phyloP scores from a whole-genome alignment of 345 rosid species.

The Cochlearia excelsa region DNA sequence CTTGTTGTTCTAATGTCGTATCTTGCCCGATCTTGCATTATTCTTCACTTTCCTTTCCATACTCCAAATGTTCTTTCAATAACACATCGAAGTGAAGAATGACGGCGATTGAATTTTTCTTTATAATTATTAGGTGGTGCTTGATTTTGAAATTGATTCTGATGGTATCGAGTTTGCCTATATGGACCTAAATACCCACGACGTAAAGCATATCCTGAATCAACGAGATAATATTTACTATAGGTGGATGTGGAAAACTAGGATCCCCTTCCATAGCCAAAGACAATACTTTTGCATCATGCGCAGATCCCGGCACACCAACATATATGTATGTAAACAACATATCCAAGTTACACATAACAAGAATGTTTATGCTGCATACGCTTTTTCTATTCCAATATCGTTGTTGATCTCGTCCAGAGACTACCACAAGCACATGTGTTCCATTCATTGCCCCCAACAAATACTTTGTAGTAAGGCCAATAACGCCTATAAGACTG shows the following conservation, averaged over 20 bases:
- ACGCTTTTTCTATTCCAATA: background rate
- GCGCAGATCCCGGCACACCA: background rate
- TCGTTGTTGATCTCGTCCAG: background rate
- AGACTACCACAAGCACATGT: background rate
- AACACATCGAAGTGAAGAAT: background rate
- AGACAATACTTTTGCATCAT: background rate
- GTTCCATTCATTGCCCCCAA: background rate
- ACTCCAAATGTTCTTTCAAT: conserved; percentile 3
- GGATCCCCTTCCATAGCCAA: background rate
- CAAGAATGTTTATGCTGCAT: background rate
- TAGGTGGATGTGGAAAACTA: background rate
- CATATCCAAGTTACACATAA: background rate
- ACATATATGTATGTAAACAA: background rate
- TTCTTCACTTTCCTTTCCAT: background rate
- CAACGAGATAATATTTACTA: background rate
- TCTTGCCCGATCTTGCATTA: background rate
- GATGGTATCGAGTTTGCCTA: background rate
- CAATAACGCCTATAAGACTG: background rate
- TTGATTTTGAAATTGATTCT: background rate
- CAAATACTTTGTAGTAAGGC: background rate
- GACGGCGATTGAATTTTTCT: background rate
- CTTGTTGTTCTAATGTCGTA: background rate
- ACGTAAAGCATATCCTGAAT: background rate
- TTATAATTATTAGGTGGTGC: background rate
- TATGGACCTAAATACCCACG: background rate